Percentiles rank a stretch among this genome's conserved stretches.
Evolutionary conservation across 2,329 filamentous ascomycete species (phyloP).

Genomic region (Incumbomyces delicatus): DNA sequence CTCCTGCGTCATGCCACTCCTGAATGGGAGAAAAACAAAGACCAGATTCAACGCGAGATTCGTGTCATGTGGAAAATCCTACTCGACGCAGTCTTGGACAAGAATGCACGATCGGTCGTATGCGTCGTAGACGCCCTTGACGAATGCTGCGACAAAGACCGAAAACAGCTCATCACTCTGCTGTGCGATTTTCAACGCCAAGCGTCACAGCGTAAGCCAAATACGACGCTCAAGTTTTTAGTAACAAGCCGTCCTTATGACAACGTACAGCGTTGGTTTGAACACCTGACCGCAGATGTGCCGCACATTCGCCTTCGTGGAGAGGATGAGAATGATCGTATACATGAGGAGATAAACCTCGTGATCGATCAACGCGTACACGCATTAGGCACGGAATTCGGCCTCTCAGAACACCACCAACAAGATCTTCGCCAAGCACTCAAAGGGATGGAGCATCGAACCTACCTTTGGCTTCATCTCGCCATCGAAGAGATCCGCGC

Average conservation of each 20-base stretch:
- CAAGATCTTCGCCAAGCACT: slow-evolving; percentile 5
- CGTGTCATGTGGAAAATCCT: slow-evolving; percentile 15
- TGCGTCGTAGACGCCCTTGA: slow-evolving; percentile 23
- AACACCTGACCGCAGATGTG: slow-evolving; percentile 1
- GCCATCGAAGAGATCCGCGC: slow-evolving; percentile 12
- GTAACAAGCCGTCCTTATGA: slow-evolving; percentile 23
- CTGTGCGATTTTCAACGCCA: slow-evolving; percentile 7
- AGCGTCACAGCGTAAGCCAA: background rate
- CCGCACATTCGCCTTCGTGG: slow-evolving; percentile 13
- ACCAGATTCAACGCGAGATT: slow-evolving; percentile 8
- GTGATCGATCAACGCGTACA: slow-evolving; percentile 16
- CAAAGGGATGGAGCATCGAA: slow-evolving; percentile 9
- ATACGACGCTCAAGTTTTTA: slow-evolving; percentile 13
- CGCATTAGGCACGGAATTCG: background rate
- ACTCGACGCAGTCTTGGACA: slow-evolving; percentile 6
- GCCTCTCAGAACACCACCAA: background rate
- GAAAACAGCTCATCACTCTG: slow-evolving; percentile 8
- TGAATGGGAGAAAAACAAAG: slow-evolving; percentile 2
- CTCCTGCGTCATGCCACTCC: slow-evolving; percentile 17
- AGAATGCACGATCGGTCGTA: slow-evolving; percentile 5
- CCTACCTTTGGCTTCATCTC: slow-evolving; percentile 12
- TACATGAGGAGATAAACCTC: slow-evolving; percentile 18
- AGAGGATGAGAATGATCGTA: slow-evolving; percentile 14
- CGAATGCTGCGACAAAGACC: slow-evolving; percentile 17
- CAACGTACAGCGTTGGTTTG: slow-evolving; percentile 17